These are phyloP conservation scores for Podila minutissima DNA, from an alignment of 192 early-diverging fungal species.

Conservation along the genomic window DNA sequence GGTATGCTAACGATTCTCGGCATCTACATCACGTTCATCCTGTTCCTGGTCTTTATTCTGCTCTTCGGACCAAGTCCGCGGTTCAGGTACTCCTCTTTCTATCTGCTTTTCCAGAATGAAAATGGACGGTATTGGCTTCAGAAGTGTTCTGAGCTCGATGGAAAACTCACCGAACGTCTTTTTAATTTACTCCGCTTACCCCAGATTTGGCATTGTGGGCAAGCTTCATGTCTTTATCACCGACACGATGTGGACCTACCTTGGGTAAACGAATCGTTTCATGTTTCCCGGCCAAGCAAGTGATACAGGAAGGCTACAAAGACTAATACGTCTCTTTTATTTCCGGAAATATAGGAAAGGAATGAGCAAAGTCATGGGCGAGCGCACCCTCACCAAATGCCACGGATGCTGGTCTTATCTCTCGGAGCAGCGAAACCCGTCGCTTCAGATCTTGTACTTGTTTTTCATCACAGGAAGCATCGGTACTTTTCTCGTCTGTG, in stretches of 20 bases:
- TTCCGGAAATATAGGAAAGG: conserved; percentile 10
- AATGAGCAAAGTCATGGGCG: conserved; percentile 22
- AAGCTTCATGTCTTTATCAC: conserved; percentile 47
- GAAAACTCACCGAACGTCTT: not conserved
- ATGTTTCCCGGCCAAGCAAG: not conserved
- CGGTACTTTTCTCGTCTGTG: conserved; percentile 22
- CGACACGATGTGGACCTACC: conserved; percentile 36
- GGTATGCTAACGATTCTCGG: conserved; percentile 35
- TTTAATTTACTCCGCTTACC: not conserved
- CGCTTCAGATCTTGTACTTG: conserved; percentile 35
- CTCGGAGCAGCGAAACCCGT: conserved; percentile 36
- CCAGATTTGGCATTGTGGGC: conserved; percentile 34
- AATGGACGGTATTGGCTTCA: not conserved
- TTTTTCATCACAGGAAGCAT: conserved; percentile 50
- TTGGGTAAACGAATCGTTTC: conserved; percentile 23
- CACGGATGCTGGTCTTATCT: conserved; percentile 35
- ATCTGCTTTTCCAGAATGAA: not conserved
- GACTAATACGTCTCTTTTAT: not conserved
- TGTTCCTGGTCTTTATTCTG: conserved; percentile 41
- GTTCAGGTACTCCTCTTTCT: conserved; percentile 22
- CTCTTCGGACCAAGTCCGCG: conserved; percentile 46
- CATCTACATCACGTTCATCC: conserved; percentile 50
- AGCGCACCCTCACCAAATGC: conserved; percentile 26
- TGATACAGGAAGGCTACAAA: not conserved
- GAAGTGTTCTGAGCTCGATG: not conserved